Base-by-base conservation (phyloP, 176 grass and related monocot species). In the Puya raimondii region DNA sequence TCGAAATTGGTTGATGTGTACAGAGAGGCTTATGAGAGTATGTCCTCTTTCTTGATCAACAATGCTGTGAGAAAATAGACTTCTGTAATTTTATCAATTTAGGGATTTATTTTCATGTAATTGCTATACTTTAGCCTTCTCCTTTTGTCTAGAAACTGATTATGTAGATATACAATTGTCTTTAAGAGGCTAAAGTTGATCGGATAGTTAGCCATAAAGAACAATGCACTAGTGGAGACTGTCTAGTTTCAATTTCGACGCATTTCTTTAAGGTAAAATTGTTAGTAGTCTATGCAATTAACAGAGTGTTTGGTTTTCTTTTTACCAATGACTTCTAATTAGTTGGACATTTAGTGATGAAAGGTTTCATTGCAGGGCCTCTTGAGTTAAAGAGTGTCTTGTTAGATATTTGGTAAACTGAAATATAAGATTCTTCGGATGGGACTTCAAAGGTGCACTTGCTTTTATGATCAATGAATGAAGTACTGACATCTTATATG, bases 11-110 rank as follows among this genome's bases (percentile, higher is more conserved):
- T 91, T 21, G 85, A 96, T 83, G 82, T 88, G 84, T 96, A 91
- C 71, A 96, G 83, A 80, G 70, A 96, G 64, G 91, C 81, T 72
- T 96, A 85, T 84, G 91, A 96, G 57, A 91, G 91, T 96, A 88
- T 78, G 80, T 50, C 51, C 72, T 25, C 8, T 16, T 26, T 11
- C 17, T 16, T 72, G 23, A 26, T 71, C 58, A 49, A 48, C 63
- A 61, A 8, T 21, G 23, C n/a, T 58, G 75, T 3, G 48, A 6
- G 22, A 64, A 53, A 64, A 50, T 21, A 10, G 23, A 47, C 3
- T 13, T 10, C 70, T 64, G 47, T 47, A 9, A 2, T 1, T 59
- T 61, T 16, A 67, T 21, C 67, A n/a, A 18, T 18, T 66, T 50
- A 42, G 23, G 25, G 0, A 51, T 3, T 63, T 76, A 8, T 51